phyloP scores from a whole-genome alignment of 208 protist genomes.

The Lotmaria passim region DNA sequence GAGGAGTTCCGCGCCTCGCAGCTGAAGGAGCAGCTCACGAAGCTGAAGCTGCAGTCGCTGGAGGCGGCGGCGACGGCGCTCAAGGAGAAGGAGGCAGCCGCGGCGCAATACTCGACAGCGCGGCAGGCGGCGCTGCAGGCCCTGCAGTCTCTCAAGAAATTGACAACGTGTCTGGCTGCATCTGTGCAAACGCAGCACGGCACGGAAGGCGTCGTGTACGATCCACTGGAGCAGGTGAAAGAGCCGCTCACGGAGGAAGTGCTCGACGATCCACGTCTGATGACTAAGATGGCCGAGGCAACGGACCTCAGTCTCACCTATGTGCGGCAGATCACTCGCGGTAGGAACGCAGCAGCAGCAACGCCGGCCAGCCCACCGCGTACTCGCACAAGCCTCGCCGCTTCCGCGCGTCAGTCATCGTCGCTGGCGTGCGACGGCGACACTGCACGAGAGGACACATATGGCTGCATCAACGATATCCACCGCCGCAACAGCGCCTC shows the following conservation, averaged over 20 bases:
- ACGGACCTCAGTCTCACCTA: conserved; percentile 43
- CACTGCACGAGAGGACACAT: background rate
- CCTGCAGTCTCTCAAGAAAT: conserved; percentile 35
- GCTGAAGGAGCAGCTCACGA: conserved; percentile 54
- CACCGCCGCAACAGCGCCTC: conserved; percentile 1
- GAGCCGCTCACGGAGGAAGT: conserved; percentile 27
- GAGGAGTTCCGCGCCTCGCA: conserved; percentile 58
- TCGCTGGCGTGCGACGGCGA: conserved; percentile 1
- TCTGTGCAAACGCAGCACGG: conserved; percentile 19
- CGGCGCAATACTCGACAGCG: conserved; percentile 15
- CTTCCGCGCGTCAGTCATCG: conserved; percentile 10
- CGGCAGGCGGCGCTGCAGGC: conserved; percentile 40
- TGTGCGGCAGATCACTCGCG: conserved; percentile 31
- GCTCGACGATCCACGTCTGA: conserved; percentile 56
- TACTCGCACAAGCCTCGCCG: background rate
- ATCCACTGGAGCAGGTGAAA: conserved; percentile 35
- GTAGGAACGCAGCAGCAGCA: background rate
- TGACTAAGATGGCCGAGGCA: conserved; percentile 54
- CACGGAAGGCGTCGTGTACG: conserved; percentile 15
- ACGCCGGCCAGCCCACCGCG: conserved; percentile 1
- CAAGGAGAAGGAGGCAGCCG: conserved; percentile 20
- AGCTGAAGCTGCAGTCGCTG: conserved; percentile 38
- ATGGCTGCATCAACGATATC: conserved; percentile 13
- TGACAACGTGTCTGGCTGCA: conserved; percentile 31
- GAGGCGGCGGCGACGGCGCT: conserved; percentile 22